A percentile compares a stretch with the other conserved stretches of the same genome.
These are phyloP conservation scores for Moesziomyces antarcticus DNA, from an alignment of 1,284 basidiomycete species.

Conservation along the genomic window DNA sequence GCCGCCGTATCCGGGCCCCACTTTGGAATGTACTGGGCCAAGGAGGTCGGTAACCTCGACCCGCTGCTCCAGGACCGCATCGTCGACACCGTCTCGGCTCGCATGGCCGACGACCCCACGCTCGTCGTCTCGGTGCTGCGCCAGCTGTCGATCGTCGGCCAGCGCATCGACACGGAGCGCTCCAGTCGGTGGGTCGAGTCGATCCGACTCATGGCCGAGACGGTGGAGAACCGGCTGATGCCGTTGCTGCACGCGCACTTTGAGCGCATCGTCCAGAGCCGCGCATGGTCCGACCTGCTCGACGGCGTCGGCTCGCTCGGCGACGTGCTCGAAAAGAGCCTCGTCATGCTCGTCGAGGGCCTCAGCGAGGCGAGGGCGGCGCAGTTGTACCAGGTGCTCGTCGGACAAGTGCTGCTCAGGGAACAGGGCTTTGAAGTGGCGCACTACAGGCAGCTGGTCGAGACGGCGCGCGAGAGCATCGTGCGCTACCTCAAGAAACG, in stretches of 20 bases:
- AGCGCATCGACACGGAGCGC: conserved; percentile 53
- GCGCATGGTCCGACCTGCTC: conserved; percentile 49
- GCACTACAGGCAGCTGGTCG: conserved; percentile 31
- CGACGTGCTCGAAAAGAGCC: conserved; percentile 55
- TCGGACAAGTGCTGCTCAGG: conserved; percentile 56
- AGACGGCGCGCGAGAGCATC: conserved; percentile 51
- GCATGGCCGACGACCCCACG: conserved; percentile 30
- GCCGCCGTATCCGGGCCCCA: conserved; percentile 46
- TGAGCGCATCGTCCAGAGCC: conserved; percentile 46
- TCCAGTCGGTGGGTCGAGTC: conserved; percentile 56
- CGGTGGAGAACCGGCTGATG: conserved; percentile 46
- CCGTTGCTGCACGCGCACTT: conserved; percentile 42
- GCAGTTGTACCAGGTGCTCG: conserved; percentile 52
- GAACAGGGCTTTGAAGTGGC: conserved; percentile 49
- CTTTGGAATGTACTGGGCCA: conserved; percentile 61
- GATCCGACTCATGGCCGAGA: conserved; percentile 57
- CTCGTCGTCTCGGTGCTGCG: conserved; percentile 34
- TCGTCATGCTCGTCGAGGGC: conserved; percentile 58
- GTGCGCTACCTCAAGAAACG: conserved; percentile 55
- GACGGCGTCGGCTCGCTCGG: conserved; percentile 54
- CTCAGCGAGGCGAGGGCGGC: conserved; percentile 55
- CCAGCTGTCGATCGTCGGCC: conserved; percentile 51
- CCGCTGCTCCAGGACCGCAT: conserved; percentile 43
- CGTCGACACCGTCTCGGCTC: conserved; percentile 35
- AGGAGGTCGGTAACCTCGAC: conserved; percentile 59